Percentiles rank a stretch among this genome's conserved stretches.
These are phyloP conservation scores for Cyberlindnera maritima DNA, from an alignment of 805 yeast genomes.

Conservation along the genomic window DNA sequence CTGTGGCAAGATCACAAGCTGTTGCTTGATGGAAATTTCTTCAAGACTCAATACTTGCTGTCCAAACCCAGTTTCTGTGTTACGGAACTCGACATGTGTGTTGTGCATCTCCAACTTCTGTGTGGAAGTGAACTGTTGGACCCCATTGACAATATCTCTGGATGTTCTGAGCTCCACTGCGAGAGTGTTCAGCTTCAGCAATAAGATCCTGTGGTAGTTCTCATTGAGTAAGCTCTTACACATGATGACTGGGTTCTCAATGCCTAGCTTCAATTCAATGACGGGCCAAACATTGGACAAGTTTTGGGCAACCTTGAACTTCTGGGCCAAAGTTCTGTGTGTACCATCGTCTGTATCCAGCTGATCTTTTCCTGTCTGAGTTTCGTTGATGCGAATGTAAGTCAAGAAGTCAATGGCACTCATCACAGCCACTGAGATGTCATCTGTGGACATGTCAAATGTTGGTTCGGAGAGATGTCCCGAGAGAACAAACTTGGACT, in stretches of 20 bases:
- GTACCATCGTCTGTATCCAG: neutral
- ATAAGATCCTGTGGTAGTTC: slow-evolving; percentile 30
- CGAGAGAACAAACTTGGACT: slow-evolving; percentile 35
- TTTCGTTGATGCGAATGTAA: slow-evolving; percentile 3
- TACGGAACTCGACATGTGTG: slow-evolving; percentile 15
- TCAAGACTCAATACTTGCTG: slow-evolving; percentile 13
- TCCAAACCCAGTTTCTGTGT: slow-evolving; percentile 15
- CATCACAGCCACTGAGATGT: slow-evolving; percentile 34
- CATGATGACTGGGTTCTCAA: slow-evolving; percentile 39
- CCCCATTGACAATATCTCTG: slow-evolving; percentile 24
- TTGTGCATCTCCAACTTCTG: slow-evolving; percentile 18
- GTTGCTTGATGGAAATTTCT: slow-evolving; percentile 16
- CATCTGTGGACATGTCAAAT: slow-evolving; percentile 41
- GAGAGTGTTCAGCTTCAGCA: slow-evolving; percentile 27
- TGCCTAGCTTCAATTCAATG: slow-evolving; percentile 33
- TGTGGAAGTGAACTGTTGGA: slow-evolving; percentile 6
- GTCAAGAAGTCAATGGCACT: slow-evolving; percentile 23
- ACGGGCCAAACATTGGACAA: slow-evolving; percentile 31
- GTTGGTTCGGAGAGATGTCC: slow-evolving; percentile 43
- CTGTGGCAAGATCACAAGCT: slow-evolving; percentile 16
- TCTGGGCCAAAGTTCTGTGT: slow-evolving; percentile 1
- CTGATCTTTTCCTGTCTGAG: neutral
- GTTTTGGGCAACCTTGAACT: slow-evolving; percentile 15
- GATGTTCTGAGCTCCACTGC: slow-evolving; percentile 17
- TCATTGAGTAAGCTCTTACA: slow-evolving; percentile 32